Evolutionary conservation across 805 yeast species (phyloP), one percentile per base, ranked within the genome.

Genomic region (Teunomyces lycoperdinae): DNA sequence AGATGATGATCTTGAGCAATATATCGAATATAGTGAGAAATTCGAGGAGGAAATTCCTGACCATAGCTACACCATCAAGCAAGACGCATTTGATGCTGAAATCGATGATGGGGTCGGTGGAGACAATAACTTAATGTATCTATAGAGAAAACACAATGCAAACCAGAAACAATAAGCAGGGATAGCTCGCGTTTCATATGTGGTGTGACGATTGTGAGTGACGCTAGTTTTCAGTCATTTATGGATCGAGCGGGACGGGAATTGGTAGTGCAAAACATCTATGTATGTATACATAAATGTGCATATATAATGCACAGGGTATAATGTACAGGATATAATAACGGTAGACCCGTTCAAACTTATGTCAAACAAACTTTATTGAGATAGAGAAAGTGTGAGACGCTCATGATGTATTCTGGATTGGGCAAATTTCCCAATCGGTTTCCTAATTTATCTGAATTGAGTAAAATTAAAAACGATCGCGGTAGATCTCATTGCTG

Each of bases 1-100:
- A 9, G 63, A 62, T 17, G 71, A 67, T 27, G 57, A 57, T 14
- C 47, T 63, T n/a, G 63, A 58, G 10, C 63, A 57, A 50, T 63
- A 59, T 42, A 39, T 53, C 24, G 50, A 41, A 17, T 20, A 28
- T 31, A 34, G 29, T 9, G 47, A 47, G 34, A 42, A 47, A 11
- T 11, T 28, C 14, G 47, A 34, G 16, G 36, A 14, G n/a, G 42
- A 42, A 10, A 17, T 45, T 3, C 40, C 30, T 5, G 43, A 44
- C 9, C 43, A 43, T 16, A 24, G 33, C 9, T 30, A 43, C 28
- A 34, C 17, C 24, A 30, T 31, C 20, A 42, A 31, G 11, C 41
- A 38, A 13, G 41, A 38, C 27, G 41, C 41, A 24, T 38, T 38
- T 38, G 41, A 38, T 5, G 29, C 41, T 11, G 41, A 38, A 10